Base-by-base conservation (phyloP, 805 yeast species). In the Myxozyma neotropica region DNA sequence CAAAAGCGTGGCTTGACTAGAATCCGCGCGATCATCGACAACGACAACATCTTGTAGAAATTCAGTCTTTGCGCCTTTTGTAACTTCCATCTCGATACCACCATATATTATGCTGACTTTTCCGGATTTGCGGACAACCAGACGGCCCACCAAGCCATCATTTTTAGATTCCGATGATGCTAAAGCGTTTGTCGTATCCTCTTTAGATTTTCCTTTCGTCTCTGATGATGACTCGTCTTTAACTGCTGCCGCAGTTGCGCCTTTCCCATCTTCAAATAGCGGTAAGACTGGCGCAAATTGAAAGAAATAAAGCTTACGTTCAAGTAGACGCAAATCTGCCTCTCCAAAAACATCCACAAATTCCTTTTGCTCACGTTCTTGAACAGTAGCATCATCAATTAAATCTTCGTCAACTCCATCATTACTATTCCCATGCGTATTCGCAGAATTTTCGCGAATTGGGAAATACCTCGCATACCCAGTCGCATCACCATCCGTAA, bases 41-140 rank as follows among this genome's bases (percentile, higher is more conserved):
- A 82, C 74, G 1, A 87, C 83, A 8, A 89, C 77, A 59, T 89
- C 93, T 71, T 93, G 97, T 27, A 87, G 74, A 63, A 90, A 85
- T 3, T 81, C 78, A 5, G 88, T 72, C 12, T 84, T 80, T 2
- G 89, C 83, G 15, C 97, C 97, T 68, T 82, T 80, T 3, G 84
- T 77, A 23, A 91, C 84, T 57, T 87, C 89, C 79, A 85, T 80
- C 2, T 81, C 78, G 6, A 83, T 81, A 53, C 83, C 81, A 13
- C 96, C 96, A 39, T 93, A 75, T 60, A 83, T 81, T 72, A 92
- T 80, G 2, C 95, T 80, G 21, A 90, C 72, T 70, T 82, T 88
- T 2, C 98, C 98, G 1, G 96, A 89, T 68, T 85, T 82, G 72
- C 92, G 97, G 47, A 86, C 78, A 56, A 93, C 82, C 35, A 93